Evolutionary conservation across 164 flowering plant species (phyloP), one percentile per base, ranked within the genome.

Genomic region (Hamamelis virginiana): DNA sequence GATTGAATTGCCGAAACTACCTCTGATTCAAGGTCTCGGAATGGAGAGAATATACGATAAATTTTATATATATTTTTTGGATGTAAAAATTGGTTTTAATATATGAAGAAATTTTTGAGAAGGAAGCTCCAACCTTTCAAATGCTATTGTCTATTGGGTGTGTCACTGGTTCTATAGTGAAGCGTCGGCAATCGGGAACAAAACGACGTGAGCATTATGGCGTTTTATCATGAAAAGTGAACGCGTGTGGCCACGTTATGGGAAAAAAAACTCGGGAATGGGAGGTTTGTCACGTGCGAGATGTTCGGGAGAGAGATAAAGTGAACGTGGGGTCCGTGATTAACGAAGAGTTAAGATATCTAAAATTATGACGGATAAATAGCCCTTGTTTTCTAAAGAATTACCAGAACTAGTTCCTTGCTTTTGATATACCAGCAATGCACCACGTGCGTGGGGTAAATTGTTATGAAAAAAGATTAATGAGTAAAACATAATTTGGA

Each of bases 251-350:
- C 28, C 66, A 23, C 48, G 64, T n/a, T n/a, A n/a, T n/a, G 15
- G 5, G 26, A 21, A 0, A 6, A 11, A 53, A 11, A 63, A n/a
- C 52, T 46, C 51, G 53, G 51, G 18, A 69, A 47, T 12, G 1
- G 43, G 47, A 33, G 41, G 41, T 8, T 23, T 48, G 51, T 65
- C 74, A 71, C 69, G 74, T 71, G 74, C 43, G 33, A 14, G 65
- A 46, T 46, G 66, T 46, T 8, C 28, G 8, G 38, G 11, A 12
- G 15, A 23, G 28, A 5, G 59, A 13, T 0, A 22, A 15, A 16
- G 19, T 53, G 33, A 21, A 38, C 63, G 68, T 63, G 67, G 73
- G 73, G 41, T 12, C 73, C 73, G 73, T 70, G 73, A 59, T 21
- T 13, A 69, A 9, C 47, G 72, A 45, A 51, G 0, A 51, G 18